phyloP scores from a whole-genome alignment of 352 stramenopile species.

The Globisporangium paddicum region DNA sequence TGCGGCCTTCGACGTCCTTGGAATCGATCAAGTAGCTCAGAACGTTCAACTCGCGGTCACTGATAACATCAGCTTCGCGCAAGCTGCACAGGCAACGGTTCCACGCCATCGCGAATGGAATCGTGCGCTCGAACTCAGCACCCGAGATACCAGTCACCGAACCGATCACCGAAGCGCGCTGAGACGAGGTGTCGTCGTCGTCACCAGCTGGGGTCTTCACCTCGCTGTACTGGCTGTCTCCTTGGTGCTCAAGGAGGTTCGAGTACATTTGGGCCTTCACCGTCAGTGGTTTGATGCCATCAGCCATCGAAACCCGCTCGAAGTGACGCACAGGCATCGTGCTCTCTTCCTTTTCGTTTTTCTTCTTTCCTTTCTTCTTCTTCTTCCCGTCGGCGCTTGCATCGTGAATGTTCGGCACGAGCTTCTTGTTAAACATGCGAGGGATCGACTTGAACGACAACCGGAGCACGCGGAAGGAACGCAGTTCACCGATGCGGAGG shows the following conservation, averaged over 20 bases:
- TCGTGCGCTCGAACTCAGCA: slow-evolving; percentile 80
- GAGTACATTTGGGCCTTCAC: slow-evolving; percentile 85
- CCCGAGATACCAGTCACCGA: slow-evolving; percentile 76
- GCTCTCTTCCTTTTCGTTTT: slow-evolving; percentile 55
- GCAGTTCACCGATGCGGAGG: slow-evolving; percentile 76
- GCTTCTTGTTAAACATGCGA: slow-evolving; percentile 86
- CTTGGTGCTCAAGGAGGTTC: slow-evolving; percentile 59
- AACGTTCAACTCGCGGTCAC: slow-evolving; percentile 80
- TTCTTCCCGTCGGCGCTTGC: slow-evolving; percentile 41
- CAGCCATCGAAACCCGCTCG: slow-evolving; percentile 78
- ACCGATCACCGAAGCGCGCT: slow-evolving; percentile 53
- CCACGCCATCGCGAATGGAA: slow-evolving; percentile 86
- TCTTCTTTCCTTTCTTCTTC: slow-evolving; percentile 74
- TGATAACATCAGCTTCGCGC: slow-evolving; percentile 80
- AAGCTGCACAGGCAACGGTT: slow-evolving; percentile 75
- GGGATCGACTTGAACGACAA: slow-evolving; percentile 86
- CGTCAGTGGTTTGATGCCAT: slow-evolving; percentile 71
- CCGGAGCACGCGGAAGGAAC: slow-evolving; percentile 79
- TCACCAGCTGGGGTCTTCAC: slow-evolving; percentile 61
- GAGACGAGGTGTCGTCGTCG: slow-evolving; percentile 47
- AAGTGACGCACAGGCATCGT: slow-evolving; percentile 72
- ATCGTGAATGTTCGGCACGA: slow-evolving; percentile 83
- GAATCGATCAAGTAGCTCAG: slow-evolving; percentile 86
- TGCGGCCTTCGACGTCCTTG: slow-evolving; percentile 64
- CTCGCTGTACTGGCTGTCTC: slow-evolving; percentile 53